Evolutionary conservation across 306 rosid genomes (phyloP), one percentile per base, ranked within the genome.

Genomic region (Corylus americana): DNA sequence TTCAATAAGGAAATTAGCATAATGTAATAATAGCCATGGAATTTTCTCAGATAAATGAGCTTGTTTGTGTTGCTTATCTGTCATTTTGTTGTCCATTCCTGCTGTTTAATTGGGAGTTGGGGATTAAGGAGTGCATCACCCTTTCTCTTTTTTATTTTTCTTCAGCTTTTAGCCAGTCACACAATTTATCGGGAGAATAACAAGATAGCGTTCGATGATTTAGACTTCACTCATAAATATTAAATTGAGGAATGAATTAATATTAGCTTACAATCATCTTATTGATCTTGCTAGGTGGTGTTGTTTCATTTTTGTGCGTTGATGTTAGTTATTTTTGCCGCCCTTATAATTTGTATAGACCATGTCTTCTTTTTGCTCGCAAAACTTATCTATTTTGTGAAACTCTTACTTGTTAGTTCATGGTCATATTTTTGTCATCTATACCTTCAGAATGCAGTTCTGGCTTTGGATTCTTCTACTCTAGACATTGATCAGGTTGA

Each of bases 401-500:
- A 49, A 29, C 7, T 37, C 70, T n/a, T 64, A 18, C 47, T 7
- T 49, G 73, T 39, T 37, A 62, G 51, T 25, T 74, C 12, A 31
- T 54, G 51, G 47, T 27, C 50, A 55, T 75, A 53, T 64, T 61
- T 42, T 27, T 25, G 55, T 73, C 49, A 9, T 66, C 11, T 76
- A 31, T 63, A 35, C 44, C 78, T 79, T 67, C 70, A 88, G 92
- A 86, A 67, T 81, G 86, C 92, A 74, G 88, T 88, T 88, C 84
- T 88, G 70, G 92, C 90, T 12, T 74, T 88, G 87, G 92, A 88
- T 84, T 89, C 90, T 83, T 72, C 92, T 73, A 80, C 82, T 78
- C 88, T 89, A 11, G 88, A 86, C 88, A 84, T 87, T 91, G 98
- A 93, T 77, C 89, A 92, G 87, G 98, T 95, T 76, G 98, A 95